Percentiles rank a stretch among this genome's conserved stretches.
Evolutionary conservation across 1,284 basidiomycete species (phyloP).

Genomic region (Melampsora medusae): DNA sequence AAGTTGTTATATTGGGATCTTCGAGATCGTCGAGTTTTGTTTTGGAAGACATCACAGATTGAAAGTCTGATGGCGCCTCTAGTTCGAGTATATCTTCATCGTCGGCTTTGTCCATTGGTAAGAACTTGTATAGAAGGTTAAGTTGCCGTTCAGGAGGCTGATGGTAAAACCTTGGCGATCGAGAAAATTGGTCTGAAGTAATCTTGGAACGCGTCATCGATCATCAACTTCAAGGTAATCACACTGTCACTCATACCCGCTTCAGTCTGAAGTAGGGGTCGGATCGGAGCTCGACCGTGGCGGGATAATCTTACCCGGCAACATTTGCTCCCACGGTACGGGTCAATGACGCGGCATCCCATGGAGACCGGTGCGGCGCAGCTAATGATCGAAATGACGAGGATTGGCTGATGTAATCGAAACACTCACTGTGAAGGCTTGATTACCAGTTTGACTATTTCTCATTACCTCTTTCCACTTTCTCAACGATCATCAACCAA

Average conservation of each 20-base stretch:
- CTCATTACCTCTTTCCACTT: background rate
- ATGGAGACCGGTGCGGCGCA: background rate
- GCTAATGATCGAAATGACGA: background rate
- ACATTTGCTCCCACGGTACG: background rate
- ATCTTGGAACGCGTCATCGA: no score
- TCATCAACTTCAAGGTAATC: no score
- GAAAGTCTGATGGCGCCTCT: conserved; percentile 1
- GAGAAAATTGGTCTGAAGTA: no score
- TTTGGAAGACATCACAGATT: background rate
- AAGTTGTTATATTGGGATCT: background rate
- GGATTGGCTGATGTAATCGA: no score
- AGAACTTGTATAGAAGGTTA: no score
- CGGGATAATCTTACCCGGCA: no score
- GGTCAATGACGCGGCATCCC: background rate
- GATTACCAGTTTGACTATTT: background rate
- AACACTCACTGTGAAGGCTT: no score
- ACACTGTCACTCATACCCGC: no score
- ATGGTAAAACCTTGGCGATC: no score
- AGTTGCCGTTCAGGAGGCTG: no score
- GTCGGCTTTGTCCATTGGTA: background rate
- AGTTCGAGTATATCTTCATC: conserved; percentile 6
- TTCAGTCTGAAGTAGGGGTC: no score
- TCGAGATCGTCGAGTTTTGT: background rate
- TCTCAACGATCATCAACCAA: background rate
- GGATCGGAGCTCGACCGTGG: no score